Conservation (phyloP, 2,329 filamentous ascomycete species). For the Blumeria graminis region DNA sequence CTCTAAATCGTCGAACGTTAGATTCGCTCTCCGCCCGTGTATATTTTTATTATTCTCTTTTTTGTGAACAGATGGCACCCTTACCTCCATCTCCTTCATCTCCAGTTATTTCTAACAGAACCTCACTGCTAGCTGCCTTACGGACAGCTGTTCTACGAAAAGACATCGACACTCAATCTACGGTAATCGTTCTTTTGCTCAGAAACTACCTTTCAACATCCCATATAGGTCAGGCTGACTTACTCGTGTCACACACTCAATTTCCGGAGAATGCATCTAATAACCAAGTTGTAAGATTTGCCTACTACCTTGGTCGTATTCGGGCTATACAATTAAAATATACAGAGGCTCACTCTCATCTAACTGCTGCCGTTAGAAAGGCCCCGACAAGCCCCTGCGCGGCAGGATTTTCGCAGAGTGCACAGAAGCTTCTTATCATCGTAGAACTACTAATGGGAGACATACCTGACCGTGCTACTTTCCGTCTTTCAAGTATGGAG, state of each 20-base stretch:
- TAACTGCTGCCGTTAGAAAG: slow-evolving; percentile 84
- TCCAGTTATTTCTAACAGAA: slow-evolving; percentile 65
- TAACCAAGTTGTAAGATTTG: slow-evolving; percentile 90
- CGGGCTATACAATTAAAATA: slow-evolving; percentile 90
- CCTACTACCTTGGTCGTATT: slow-evolving; percentile 93
- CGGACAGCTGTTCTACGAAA: slow-evolving; percentile 91
- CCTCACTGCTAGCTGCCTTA: slow-evolving; percentile 65
- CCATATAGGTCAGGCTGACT: slow-evolving; percentile 88
- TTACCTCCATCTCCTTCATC: slow-evolving; percentile 75
- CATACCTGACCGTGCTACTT: slow-evolving; percentile 83
- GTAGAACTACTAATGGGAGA: slow-evolving; percentile 97
- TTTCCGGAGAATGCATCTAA: slow-evolving; percentile 89
- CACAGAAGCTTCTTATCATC: slow-evolving; percentile 86
- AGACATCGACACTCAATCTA: slow-evolving; percentile 90
- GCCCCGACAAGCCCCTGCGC: slow-evolving; percentile 75
- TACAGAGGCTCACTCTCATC: slow-evolving; percentile 85
- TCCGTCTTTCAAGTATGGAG: slow-evolving; percentile 75
- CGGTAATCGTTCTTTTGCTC: slow-evolving; percentile 80
- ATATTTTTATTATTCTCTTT: slow-evolving; percentile 94
- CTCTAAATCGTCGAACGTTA: slow-evolving; percentile 76
- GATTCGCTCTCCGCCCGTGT: slow-evolving; percentile 86
- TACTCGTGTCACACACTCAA: slow-evolving; percentile 83
- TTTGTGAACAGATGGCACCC: slow-evolving; percentile 75
- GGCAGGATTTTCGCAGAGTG: slow-evolving; percentile 83
- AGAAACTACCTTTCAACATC: slow-evolving; percentile 92